Base-by-base conservation (phyloP, 2,329 filamentous ascomycete genomes). In the Diaporthe longicolla region DNA sequence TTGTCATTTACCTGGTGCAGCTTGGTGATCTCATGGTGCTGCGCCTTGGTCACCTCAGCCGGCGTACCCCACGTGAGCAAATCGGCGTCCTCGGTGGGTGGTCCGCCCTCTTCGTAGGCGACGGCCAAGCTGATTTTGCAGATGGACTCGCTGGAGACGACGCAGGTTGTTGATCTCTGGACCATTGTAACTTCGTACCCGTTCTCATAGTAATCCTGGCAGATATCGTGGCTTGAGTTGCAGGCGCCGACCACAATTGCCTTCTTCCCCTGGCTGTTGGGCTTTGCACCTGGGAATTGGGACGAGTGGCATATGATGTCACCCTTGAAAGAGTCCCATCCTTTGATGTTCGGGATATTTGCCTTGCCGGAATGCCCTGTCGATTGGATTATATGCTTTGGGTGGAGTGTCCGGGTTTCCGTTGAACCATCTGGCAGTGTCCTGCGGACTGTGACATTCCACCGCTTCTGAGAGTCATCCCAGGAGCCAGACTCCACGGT, bases 121-220 rank as follows among this genome's bases (percentile, higher is more conserved):
- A 86, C 86, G 63, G 86, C 87, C 8, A 93, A 81, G 1, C 85
- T 82, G 29, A 92, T 86, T 0, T 90, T 84, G 2, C 85, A 83
- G 8, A 90, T 85, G 1, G 87, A 84, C 17, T 86, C 81, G 10
- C 89, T 90, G 0, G 90, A 89, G 0, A 93, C 84, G 4, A 94
- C 91, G 71, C 88, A 89, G 0, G 93, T 94, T 10, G 87, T 89
- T 0, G 89, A 90, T 4, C 93, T 88, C 81, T 94, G 93, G 0
- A 94, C 87, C 81, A 94, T 91, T 0, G 92, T 94, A 1, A 93
- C 89, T 3, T 89, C 84, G 75, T 91, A 91, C 0, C 92, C 93
- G 66, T 90, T 89, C 77, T 93, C 91, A 48, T 89, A 86, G 77
- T 88, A 93, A 76, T 93, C 90, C 73, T 93, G 91, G 0, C 90